Evolutionary conservation across 371 early-diverging fungal species (phyloP), one percentile per base, ranked within the genome.

Genomic region (Smittium culicis): DNA sequence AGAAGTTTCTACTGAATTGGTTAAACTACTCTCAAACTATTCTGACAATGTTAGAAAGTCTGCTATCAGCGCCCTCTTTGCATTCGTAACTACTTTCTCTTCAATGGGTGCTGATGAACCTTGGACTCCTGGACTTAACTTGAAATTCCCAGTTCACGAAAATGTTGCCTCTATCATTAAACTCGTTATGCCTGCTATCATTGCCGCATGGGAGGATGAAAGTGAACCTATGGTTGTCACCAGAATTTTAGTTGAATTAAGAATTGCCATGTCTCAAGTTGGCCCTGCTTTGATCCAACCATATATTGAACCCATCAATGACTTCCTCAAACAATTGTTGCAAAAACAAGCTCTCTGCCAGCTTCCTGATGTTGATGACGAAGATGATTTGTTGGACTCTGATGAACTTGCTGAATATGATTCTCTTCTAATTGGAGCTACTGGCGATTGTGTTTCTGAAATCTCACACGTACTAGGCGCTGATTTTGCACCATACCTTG

Each of bases 381-480:
- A 89, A 34, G 86, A 88, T 29, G 81, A 77, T 28, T 86, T 81
- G 34, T 71, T 81, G 61, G 91, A 86, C 63, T 87, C 87, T 32
- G 93, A 90, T 64, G 92, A 92, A 61, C 82, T 87, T 70, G 88
- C 90, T 1, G 93, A 93, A 70, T 86, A 83, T 32, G 94, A 94
- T 65, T 45, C 45, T 45, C 45, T 45, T 45, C 75, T 93, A 35
- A 89, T 93, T 62, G 81, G 83, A 60, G 80, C 86, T 29, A 90
- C 92, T 14, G 85, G 88, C 54, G 95, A 94, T 73, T 80, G 91
- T 31, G 85, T 92, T 60, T 88, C 87, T 20, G 85, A 86, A 3
- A 68, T 93, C 35, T 86, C 91, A 58, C 79, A 78, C 28, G 86
- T 82, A 2, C 76, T 92, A 67, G 91, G 90, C 1, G 79, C 85